Evolutionary conservation across 495 filamentous ascomycete genomes (phyloP), one percentile per base, ranked within the genome.

Genomic region (Penicillium coprophilum): DNA sequence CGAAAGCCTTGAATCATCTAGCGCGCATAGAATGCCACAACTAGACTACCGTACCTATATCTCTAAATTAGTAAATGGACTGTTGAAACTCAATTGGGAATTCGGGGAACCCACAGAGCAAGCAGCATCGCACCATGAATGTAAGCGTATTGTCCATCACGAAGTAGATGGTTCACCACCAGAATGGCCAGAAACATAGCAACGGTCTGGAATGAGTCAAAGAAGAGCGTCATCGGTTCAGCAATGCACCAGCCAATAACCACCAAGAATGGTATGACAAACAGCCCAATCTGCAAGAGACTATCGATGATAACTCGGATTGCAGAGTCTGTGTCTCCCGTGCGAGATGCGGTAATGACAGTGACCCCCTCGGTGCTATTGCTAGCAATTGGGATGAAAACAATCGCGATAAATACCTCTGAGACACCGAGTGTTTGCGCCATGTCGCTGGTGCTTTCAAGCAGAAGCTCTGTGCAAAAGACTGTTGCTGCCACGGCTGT

Each of bases 111-210:
- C 57, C 43, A 65, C 63, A 66, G 31, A 30, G 59, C 50, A 30
- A 64, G 38, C 19, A 64, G 46, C 61, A 67, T 64, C 0, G 40
- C 61, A 3, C 64, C 64, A 50, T 67, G 61, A 10, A 67, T 61
- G 28, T 89, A 91, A 67, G 90, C 90, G 50, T 80, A 86, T 21
- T 86, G 68, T 7, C 87, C 88, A 60, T 90, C 86, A 52, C 87
- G 66, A 15, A 91, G 56, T 38, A 71, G 28, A 58, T 60, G 60
- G 23, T 58, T 74, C 3, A 72, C 70, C 9, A 74, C 61, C 20
- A 74, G 50, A 6, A 68, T 57, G 2, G 66, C 58, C 23, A 73
- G 47, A 45, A 72, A 71, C 50, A 75, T 63, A 3, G 66, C 54
- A 6, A 65, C 61, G 2, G 61, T 74, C 52, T 76, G 61, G 45